Evolutionary conservation across 2,329 filamentous ascomycete species (phyloP).

Genomic region (Lachnellula hyalina): DNA sequence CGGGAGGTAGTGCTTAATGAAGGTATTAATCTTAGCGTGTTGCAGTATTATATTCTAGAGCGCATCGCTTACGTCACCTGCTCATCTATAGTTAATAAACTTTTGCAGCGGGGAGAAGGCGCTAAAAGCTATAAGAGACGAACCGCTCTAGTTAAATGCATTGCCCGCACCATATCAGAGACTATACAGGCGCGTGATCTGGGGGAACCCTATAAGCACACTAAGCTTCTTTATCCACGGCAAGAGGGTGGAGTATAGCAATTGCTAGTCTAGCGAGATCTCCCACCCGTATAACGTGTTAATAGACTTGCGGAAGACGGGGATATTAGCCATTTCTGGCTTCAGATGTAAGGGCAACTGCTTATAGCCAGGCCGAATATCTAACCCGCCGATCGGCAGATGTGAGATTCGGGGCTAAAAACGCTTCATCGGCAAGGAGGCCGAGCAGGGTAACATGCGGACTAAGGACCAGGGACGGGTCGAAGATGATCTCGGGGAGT

Average conservation of each 20-base stretch:
- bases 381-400: too few species aligned
- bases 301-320: too few species aligned
- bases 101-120: neutral
- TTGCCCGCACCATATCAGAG: conserved; percentile 22
- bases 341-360: too few species aligned
- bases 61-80: conserved; percentile 13
- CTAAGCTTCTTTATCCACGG: conserved; percentile 18
- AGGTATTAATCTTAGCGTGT: conserved; percentile 16
- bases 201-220: conserved; percentile 14
- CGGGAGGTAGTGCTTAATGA: conserved; percentile 18
- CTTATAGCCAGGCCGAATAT: too few species aligned
- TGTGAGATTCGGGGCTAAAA: too few species aligned
- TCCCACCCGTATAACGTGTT: too few species aligned
- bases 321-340: too few species aligned
- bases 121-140: conserved; percentile 8
- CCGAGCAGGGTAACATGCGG: too few species aligned
- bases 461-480: too few species aligned
- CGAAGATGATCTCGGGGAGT: neutral
- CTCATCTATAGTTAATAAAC: conserved; percentile 12
- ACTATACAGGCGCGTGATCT: conserved; percentile 18
- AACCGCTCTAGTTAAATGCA: conserved; percentile 19
- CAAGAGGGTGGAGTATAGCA: conserved; percentile 19
- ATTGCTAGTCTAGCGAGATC: too few species aligned
- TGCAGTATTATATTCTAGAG: conserved; percentile 22
- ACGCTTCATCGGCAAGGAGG: too few species aligned